Evolutionary conservation across 2,329 filamentous ascomycete genomes (phyloP).

Genomic region (Byssothecium circinans): DNA sequence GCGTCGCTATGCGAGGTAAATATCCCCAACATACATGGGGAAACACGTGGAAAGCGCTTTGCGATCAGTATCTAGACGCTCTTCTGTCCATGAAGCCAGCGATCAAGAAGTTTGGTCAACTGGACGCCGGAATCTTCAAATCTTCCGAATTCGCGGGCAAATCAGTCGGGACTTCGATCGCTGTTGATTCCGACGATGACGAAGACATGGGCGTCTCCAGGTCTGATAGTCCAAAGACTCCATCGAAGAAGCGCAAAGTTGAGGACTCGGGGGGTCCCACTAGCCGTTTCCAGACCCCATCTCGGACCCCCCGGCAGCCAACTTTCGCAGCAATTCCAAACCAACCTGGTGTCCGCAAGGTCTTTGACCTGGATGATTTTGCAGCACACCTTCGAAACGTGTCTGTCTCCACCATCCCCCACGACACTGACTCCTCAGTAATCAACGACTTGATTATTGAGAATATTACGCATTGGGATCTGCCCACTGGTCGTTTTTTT

Average conservation of each 20-base stretch:
- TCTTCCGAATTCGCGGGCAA: slow-evolving; percentile 10
- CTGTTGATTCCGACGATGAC: slow-evolving; percentile 22
- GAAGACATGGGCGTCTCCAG: neutral
- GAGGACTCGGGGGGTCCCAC: slow-evolving; percentile 5
- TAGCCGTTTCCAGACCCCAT: neutral
- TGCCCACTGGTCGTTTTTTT: slow-evolving; percentile 32
- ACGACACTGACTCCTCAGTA: slow-evolving; percentile 39
- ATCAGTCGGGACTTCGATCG: slow-evolving; percentile 19
- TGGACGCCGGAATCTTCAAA: slow-evolving; percentile 17
- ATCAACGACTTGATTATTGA: slow-evolving; percentile 34
- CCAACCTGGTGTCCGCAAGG: slow-evolving; percentile 1
- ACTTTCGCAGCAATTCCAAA: neutral
- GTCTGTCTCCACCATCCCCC: slow-evolving; percentile 35
- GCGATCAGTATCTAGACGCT: neutral
- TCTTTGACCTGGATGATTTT: slow-evolving; percentile 37
- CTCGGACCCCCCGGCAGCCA: neutral
- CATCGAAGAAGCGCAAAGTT: slow-evolving; percentile 39
- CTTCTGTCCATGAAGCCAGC: neutral
- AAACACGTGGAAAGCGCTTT: neutral
- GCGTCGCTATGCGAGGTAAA: neutral
- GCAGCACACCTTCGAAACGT: slow-evolving; percentile 23
- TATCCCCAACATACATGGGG: neutral
- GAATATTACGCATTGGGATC: slow-evolving; percentile 33
- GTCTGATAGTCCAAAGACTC: slow-evolving; percentile 12
- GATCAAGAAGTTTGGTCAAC: neutral